Conservation (phyloP, 139 green algal species). For the Pleodorina starrii region DNA sequence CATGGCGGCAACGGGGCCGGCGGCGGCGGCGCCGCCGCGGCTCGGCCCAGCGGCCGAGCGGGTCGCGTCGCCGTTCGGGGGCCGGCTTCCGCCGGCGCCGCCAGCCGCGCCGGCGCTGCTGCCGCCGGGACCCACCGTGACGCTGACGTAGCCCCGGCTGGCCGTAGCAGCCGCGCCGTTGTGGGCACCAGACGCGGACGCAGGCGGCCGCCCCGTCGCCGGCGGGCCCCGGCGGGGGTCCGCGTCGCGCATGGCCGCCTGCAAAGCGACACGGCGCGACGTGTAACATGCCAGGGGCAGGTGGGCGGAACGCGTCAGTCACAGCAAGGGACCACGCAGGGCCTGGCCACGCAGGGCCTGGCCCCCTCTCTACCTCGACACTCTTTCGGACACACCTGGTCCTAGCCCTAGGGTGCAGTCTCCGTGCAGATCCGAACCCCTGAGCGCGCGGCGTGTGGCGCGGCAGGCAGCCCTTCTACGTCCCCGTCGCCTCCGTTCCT, state of each 20-base stretch:
- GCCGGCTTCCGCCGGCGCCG: neutral
- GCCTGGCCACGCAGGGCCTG: no score
- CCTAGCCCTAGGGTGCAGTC: no score
- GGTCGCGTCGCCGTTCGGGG: neutral
- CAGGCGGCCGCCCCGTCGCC: neutral
- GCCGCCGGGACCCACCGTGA: neutral
- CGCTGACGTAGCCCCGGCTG: neutral
- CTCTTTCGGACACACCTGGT: no score
- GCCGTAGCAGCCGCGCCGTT: neutral
- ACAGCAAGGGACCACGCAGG: no score
- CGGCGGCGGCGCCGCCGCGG: neutral
- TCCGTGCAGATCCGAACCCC: no score
- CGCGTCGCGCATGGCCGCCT: conserved; percentile 2
- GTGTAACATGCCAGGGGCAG: no score
- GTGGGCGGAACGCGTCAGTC: no score
- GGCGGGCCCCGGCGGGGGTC: neutral
- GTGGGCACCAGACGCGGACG: neutral
- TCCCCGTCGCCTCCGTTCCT: no score
- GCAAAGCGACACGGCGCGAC: no score
- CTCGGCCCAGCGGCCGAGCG: neutral
- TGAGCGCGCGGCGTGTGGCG: no score
- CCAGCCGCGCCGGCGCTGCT: neutral
- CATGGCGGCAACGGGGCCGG: neutral
- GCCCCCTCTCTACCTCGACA: no score
- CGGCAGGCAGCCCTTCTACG: no score